Base-by-base conservation (phyloP, 257 asterid genomes). In the Lithospermum erythrorhizon region DNA sequence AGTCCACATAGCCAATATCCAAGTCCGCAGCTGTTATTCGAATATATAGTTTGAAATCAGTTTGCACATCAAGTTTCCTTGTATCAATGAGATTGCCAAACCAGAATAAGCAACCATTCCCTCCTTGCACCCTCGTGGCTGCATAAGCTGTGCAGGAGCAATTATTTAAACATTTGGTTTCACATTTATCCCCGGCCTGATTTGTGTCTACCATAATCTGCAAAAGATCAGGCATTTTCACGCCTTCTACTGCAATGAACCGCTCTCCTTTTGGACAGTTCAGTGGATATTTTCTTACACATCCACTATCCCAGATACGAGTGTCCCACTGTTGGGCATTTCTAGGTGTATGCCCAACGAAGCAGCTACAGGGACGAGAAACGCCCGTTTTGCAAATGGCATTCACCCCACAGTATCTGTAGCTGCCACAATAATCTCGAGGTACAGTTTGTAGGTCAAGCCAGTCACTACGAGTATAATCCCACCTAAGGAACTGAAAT, bases 91-190 rank as follows among this genome's bases (percentile, higher is more conserved):
- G 60, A 52, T 70, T 73, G 19, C 52, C 68, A 60, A 59, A 63
- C 79, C 79, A 75, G 17, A 67, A 45, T 58, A 75, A 56, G 61
- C 79, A 75, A 37, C 73, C 76, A 19, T 70, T 63, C 22, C 73
- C 79, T 59, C 59, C 41, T 25, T 70, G 18, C 6, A 21, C 47
- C 16, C 68, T 49, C 57, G 55, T 59, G 41, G 64, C 45, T 6
- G 79, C 49, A 48, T 70, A 75, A 9, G 73, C 79, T 48, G 62
- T 63, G 54, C 79, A 75, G 22, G 62, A 55, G 23, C 79, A 75
- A 32, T 75, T 57, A 8, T 7, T 51, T 59, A 56, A 35, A 54
- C 88, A 82, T 55, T 32, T 55, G 1, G 2, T 52, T 58, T 35
- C 22, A 37, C 88, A 79, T 14, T 76, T 83, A 20, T 37, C 71